phyloP scores from a whole-genome alignment of 148 eudicot species.

The Hydrangea macrophylla region DNA sequence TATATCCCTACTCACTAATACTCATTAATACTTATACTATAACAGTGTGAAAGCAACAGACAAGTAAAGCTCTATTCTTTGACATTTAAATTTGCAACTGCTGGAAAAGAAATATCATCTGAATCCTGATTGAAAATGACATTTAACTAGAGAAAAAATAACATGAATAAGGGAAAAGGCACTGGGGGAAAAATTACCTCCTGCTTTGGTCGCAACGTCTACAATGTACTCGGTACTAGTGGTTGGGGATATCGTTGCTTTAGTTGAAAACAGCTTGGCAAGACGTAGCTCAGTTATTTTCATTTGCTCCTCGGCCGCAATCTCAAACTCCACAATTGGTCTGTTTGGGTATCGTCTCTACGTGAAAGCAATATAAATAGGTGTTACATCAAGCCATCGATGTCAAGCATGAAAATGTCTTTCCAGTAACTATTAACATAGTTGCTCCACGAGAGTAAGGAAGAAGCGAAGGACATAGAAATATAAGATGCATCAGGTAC shows the following conservation, averaged over 20 bases:
- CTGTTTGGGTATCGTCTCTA: conserved; percentile 84
- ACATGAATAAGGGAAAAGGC: background rate
- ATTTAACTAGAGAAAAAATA: background rate
- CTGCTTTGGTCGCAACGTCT: conserved; percentile 52
- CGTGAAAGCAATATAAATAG: conserved; percentile 4
- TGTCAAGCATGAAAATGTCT: background rate
- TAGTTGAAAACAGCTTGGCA: conserved; percentile 58
- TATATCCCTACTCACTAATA: no score
- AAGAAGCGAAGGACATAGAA: background rate
- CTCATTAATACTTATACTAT: no score
- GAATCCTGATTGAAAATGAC: background rate
- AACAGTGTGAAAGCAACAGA: no score
- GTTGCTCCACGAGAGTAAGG: background rate
- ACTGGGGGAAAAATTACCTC: conserved; percentile 44
- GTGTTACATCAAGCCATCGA: background rate
- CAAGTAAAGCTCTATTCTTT: no score
- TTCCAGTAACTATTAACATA: background rate
- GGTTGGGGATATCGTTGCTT: conserved; percentile 25
- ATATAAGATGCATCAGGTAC: background rate
- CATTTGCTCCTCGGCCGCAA: conserved; percentile 90
- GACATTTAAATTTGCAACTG: background rate
- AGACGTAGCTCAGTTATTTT: conserved; percentile 88
- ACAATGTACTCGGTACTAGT: conserved; percentile 21
- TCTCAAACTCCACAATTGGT: conserved; percentile 86
- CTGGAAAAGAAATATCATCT: background rate